Percentiles rank a stretch among this genome's conserved stretches.
phyloP scores from a whole-genome alignment of 495 filamentous ascomycete genomes.

The Lasiosphaeria miniovina region DNA sequence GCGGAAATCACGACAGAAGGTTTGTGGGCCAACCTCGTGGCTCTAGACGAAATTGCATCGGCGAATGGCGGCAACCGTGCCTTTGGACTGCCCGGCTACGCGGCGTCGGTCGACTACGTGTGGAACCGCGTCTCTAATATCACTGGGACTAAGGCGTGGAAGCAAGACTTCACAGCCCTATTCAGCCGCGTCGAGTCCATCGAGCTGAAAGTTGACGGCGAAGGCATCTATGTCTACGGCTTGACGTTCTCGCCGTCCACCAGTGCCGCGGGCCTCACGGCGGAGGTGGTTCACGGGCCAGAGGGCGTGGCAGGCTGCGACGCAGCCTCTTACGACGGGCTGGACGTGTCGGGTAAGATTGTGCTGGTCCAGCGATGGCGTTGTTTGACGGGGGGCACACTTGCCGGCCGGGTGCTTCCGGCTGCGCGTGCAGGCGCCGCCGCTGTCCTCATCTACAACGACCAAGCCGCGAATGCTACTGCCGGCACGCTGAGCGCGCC shows the following conservation, averaged over 20 bases:
- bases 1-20: slow-evolving; percentile 13
- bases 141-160: slow-evolving; percentile 27
- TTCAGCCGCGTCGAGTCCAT: slow-evolving; percentile 40
- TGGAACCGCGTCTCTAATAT: slow-evolving; percentile 27
- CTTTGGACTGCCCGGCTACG: slow-evolving; percentile 47
- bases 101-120: slow-evolving; percentile 45
- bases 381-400: slow-evolving; percentile 40
- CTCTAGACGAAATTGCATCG: slow-evolving; percentile 39
- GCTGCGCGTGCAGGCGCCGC: slow-evolving; percentile 37
- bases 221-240: slow-evolving; percentile 36
- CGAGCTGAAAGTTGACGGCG: slow-evolving; percentile 31
- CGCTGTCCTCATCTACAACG: slow-evolving; percentile 41
- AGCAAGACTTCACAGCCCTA: slow-evolving; percentile 42
- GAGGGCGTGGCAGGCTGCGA: slow-evolving; percentile 36
- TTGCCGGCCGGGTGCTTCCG: slow-evolving; percentile 38
- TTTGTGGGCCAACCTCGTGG: slow-evolving; percentile 18
- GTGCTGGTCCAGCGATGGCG: slow-evolving; percentile 40
- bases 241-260: slow-evolving; percentile 45
- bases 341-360: slow-evolving; percentile 44
- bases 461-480: slow-evolving; percentile 19
- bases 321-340: slow-evolving; percentile 30
- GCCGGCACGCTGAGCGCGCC: slow-evolving; percentile 36
- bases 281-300: slow-evolving; percentile 38
- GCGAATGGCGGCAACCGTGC: slow-evolving; percentile 46
- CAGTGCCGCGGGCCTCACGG: slow-evolving; percentile 35